A percentile compares a stretch with the other conserved stretches of the same genome.
phyloP scores from a whole-genome alignment of 352 stramenopile species.

The Lagenidium sp. region DNA sequence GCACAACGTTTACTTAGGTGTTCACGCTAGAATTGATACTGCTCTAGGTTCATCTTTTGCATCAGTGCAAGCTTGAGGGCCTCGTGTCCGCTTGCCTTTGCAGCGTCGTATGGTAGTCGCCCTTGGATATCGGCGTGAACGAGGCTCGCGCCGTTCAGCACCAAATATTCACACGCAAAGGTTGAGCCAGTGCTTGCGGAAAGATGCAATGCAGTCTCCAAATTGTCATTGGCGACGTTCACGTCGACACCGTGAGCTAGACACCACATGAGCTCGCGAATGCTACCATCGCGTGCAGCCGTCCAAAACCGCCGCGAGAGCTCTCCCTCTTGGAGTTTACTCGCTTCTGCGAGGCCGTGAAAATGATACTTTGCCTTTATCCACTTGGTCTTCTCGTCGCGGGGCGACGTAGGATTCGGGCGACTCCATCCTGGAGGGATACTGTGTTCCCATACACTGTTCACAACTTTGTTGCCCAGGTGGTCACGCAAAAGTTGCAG shows the following conservation, averaged over 20 bases:
- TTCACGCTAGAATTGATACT: slow-evolving; percentile 54
- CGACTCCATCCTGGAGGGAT: slow-evolving; percentile 44
- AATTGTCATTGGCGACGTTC: slow-evolving; percentile 35
- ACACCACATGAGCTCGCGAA: slow-evolving; percentile 67
- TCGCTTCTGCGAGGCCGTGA: slow-evolving; percentile 40
- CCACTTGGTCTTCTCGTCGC: slow-evolving; percentile 71
- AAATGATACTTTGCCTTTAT: slow-evolving; percentile 86
- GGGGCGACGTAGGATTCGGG: slow-evolving; percentile 26
- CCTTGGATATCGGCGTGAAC: slow-evolving; percentile 34
- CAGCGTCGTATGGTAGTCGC: slow-evolving; percentile 46
- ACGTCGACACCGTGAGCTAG: slow-evolving; percentile 76
- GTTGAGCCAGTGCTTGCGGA: slow-evolving; percentile 25
- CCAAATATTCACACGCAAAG: slow-evolving; percentile 63
- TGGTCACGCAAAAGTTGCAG: slow-evolving; percentile 52
- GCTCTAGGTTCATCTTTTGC: slow-evolving; percentile 62
- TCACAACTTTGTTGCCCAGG: slow-evolving; percentile 63
- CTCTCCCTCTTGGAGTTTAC: slow-evolving; percentile 14
- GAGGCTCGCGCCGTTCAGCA: slow-evolving; percentile 73
- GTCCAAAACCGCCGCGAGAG: slow-evolving; percentile 38
- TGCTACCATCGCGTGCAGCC: slow-evolving; percentile 23
- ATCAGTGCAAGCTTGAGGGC: slow-evolving; percentile 53
- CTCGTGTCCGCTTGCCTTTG: slow-evolving; percentile 49
- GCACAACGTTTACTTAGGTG: too few relatives aligned
- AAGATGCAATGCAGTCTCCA: slow-evolving; percentile 54
- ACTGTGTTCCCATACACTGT: slow-evolving; percentile 56